These are phyloP conservation scores for Medicago ruthenica DNA, from an alignment of 306 rosid species.

Conservation along the genomic window DNA sequence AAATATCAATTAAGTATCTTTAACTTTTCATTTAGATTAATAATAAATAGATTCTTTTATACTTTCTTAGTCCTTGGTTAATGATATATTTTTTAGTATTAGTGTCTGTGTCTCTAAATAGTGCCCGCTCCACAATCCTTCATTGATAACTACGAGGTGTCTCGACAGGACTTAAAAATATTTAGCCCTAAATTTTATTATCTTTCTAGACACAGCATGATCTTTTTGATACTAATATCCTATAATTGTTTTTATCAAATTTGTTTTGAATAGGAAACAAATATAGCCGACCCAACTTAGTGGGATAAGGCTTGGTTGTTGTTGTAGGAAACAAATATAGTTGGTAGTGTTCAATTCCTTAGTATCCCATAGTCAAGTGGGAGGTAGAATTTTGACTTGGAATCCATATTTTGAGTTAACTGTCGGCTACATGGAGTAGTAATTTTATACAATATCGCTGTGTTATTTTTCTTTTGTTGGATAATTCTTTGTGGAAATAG, in stretches of 20 bases:
- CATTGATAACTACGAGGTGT: too few relatives aligned
- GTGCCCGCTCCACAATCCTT: too few relatives aligned
- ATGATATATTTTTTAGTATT: too few relatives aligned
- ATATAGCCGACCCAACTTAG: neutral
- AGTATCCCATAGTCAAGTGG: constrained; percentile 2
- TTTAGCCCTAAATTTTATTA: neutral
- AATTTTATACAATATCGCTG: neutral
- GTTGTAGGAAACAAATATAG: neutral
- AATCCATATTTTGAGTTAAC: neutral
- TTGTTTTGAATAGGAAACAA: too few relatives aligned
- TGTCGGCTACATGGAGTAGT: constrained; percentile 1
- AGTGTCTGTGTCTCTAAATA: too few relatives aligned
- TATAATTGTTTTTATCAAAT: neutral
- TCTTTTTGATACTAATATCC: neutral
- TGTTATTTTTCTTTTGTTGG: neutral
- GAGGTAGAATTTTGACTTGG: neutral
- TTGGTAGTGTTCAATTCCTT: neutral
- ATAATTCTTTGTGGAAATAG: constrained; percentile 2
- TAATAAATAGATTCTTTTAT: too few relatives aligned
- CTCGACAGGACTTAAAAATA: neutral
- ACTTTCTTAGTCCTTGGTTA: too few relatives aligned
- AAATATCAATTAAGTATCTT: too few relatives aligned
- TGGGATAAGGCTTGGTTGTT: too few relatives aligned
- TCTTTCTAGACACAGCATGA: neutral
- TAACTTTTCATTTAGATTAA: too few relatives aligned